Conservation (phyloP, 2,329 filamentous ascomycete genomes). For the Hypomyces rosellus region DNA sequence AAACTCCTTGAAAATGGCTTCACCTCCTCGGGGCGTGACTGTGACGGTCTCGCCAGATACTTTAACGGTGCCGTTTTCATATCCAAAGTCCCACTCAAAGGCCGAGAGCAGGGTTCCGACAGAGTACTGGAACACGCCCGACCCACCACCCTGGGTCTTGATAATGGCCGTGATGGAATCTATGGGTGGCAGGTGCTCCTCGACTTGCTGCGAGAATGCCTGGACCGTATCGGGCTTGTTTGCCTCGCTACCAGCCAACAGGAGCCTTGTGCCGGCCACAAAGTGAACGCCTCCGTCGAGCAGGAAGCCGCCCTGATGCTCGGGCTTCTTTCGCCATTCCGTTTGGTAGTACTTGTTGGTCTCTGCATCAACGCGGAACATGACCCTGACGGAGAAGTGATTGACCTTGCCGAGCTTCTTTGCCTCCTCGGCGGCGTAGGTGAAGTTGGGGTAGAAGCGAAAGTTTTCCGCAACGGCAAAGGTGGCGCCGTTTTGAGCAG, state of each 20-base stretch:
- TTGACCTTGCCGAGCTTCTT: slow-evolving; percentile 24
- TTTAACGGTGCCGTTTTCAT: slow-evolving; percentile 50
- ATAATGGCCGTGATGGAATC: slow-evolving; percentile 60
- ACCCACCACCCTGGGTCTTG: slow-evolving; percentile 45
- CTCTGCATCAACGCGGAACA: slow-evolving; percentile 28
- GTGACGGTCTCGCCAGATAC: slow-evolving; percentile 39
- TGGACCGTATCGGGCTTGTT: slow-evolving; percentile 39
- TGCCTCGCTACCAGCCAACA: slow-evolving; percentile 43
- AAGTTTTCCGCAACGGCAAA: slow-evolving; percentile 69
- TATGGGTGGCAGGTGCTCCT: slow-evolving; percentile 54
- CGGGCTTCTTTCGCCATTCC: slow-evolving; percentile 60
- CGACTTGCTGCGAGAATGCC: slow-evolving; percentile 49
- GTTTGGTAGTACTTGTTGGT: slow-evolving; percentile 46
- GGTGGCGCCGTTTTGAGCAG: slow-evolving; percentile 25
- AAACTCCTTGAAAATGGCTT: slow-evolving; percentile 35
- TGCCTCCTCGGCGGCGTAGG: slow-evolving; percentile 42
- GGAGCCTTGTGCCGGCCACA: slow-evolving; percentile 53
- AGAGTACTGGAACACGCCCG: slow-evolving; percentile 52
- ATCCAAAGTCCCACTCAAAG: slow-evolving; percentile 51
- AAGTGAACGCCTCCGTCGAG: slow-evolving; percentile 73
- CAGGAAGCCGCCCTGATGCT: slow-evolving; percentile 69
- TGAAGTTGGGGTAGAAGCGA: slow-evolving; percentile 53
- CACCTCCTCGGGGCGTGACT: slow-evolving; percentile 29
- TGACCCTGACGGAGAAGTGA: slow-evolving; percentile 42
- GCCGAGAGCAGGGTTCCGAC: slow-evolving; percentile 49